Evolutionary conservation across 2,329 filamentous ascomycete species (phyloP).

Genomic region (Phialophora tarda): DNA sequence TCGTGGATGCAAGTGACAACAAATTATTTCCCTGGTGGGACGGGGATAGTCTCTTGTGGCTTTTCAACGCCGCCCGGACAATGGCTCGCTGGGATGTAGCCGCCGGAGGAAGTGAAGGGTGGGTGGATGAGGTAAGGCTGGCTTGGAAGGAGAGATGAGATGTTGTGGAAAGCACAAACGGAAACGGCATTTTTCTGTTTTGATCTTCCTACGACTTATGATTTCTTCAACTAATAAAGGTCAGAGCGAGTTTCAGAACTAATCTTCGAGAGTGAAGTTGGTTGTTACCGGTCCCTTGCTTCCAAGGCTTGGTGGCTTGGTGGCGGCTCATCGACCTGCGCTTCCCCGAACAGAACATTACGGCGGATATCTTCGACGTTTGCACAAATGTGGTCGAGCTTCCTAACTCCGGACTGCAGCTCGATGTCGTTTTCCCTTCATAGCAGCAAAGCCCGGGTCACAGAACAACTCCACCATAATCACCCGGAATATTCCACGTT

Average conservation of each 20-base stretch:
- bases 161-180: conserved; percentile 86
- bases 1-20: conserved; percentile 67
- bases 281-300: neutral
- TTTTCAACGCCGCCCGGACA: conserved; percentile 81
- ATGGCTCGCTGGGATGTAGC: conserved; percentile 84
- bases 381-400: neutral
- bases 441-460: neutral
- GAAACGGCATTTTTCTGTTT: conserved; percentile 74
- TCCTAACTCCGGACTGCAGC: neutral
- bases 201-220: neutral
- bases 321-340: neutral
- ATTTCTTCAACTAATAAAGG: neutral
- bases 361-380: neutral
- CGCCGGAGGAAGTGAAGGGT: conserved; percentile 83
- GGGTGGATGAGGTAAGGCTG: conserved; percentile 76
- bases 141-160: conserved; percentile 82
- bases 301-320: neutral
- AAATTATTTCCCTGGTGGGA: conserved; percentile 73
- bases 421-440: neutral
- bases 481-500: neutral
- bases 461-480: neutral
- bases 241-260: neutral
- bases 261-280: neutral
- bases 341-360: neutral
- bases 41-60: conserved; percentile 82